Conservation (phyloP, 2,329 filamentous ascomycete species). For the Xylariomycetidae sp. region DNA sequence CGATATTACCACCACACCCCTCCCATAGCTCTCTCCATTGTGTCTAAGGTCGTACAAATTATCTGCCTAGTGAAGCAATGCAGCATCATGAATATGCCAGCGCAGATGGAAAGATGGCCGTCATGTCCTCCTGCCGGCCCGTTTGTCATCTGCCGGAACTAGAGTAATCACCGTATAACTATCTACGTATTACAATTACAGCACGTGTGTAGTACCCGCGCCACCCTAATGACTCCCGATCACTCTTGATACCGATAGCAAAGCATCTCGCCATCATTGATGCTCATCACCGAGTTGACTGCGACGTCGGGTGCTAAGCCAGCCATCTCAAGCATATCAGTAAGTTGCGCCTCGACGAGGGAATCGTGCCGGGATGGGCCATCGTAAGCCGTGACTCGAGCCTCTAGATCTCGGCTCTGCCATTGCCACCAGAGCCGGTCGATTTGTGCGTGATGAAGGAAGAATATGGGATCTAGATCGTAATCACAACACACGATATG, state of each 20-base stretch:
- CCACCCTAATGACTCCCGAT: neutral
- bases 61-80: too few species aligned
- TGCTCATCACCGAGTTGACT: conserved; percentile 5
- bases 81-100: too few species aligned
- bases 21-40: too few species aligned
- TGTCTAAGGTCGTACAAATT: too few species aligned
- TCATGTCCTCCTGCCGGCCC: too few species aligned
- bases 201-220: neutral
- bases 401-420: conserved; percentile 3
- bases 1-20: too few species aligned
- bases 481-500: too few species aligned
- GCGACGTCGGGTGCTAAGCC: conserved; percentile 5
- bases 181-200: neutral
- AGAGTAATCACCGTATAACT: too few species aligned
- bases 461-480: conserved; percentile 10
- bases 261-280: neutral
- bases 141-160: too few species aligned
- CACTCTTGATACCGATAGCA: too few species aligned
- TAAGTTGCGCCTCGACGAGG: conserved; percentile 4
- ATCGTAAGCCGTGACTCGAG: conserved; percentile 1
- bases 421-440: conserved; percentile 9
- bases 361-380: conserved; percentile 5
- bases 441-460: conserved; percentile 9
- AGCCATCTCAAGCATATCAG: conserved; percentile 4
- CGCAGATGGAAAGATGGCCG: too few species aligned